Base-by-base conservation (phyloP, 2,329 filamentous ascomycete species). In the Myriosclerotinia duriaeana region DNA sequence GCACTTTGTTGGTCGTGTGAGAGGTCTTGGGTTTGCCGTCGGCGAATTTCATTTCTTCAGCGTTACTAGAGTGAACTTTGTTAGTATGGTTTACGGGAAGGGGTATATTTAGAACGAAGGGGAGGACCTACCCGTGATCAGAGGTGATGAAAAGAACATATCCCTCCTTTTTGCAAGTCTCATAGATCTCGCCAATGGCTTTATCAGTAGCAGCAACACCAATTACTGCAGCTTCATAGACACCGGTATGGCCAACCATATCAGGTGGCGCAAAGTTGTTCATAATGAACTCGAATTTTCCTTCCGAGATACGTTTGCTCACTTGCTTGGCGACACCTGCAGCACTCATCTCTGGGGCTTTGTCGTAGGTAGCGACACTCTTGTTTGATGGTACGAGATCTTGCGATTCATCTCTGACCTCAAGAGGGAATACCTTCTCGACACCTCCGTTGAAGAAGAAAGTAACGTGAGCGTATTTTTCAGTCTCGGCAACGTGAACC, bases 361-460 rank as follows among this genome's bases (percentile, higher is more conserved):
- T 84, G 79, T 99, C 95, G 80, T 99, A 99, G 42, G 95, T 99
- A 34, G 95, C 85, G 46, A 99, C 95, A 64, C 81, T 81, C 84
- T 90, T 94, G 79, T 96, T 96, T 59, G 92, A 97, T 60, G 93
- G 89, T 55, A 99, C 93, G 5, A 89, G 81, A 77, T 89, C 87
- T 78, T 89, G 86, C 38, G 79, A 80, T 83, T 97, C 90, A 76
- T 99, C 95, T 72, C 95, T 91, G 70, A 89, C 88, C 82, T 99
- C 95, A 58, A 93, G 89, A 64, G 90, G 88, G 81, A 97, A 99
- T 70, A 92, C 91, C 83, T 97, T 96, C 83, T 99, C 95, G 64
- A 97, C 91, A 77, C 95, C 95, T 67, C 95, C 95, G 82, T 99
- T 99, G 89, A 98, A 98, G 87, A 98, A 98, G 86, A 98, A 98